Conservation (phyloP, 495 filamentous ascomycete species). For the Barbatosphaeria neglecta region DNA sequence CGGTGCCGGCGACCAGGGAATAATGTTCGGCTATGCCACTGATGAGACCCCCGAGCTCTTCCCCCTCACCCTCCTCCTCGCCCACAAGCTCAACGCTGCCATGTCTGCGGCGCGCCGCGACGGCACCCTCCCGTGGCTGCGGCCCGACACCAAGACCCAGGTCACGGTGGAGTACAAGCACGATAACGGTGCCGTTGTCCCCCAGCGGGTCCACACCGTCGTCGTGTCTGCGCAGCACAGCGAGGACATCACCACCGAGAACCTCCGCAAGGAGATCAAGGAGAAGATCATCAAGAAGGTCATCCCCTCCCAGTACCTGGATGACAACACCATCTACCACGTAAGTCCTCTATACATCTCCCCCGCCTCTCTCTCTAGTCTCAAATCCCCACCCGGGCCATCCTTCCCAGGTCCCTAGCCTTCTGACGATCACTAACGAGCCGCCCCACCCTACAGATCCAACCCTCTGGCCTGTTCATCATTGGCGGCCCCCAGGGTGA, state of each 20-base stretch:
- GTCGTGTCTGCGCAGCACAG: conserved; percentile 94
- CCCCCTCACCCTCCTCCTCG: conserved; percentile 81
- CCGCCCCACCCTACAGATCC: conserved; percentile 49
- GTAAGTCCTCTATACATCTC: too few species aligned
- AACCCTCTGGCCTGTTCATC: conserved; percentile 97
- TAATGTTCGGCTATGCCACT: conserved; percentile 99
- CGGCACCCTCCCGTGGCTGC: conserved; percentile 82
- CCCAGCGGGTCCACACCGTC: conserved; percentile 86
- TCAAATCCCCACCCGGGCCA: not conserved
- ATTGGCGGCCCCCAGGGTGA: conserved; percentile 99
- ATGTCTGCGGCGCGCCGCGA: conserved; percentile 82
- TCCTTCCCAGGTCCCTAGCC: not conserved
- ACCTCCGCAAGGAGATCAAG: conserved; percentile 86
- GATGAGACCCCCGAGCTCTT: conserved; percentile 97
- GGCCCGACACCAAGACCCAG: conserved; percentile 98
- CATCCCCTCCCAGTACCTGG: conserved; percentile 84
- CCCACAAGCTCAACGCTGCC: conserved; percentile 89
- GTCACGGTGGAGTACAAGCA: conserved; percentile 98
- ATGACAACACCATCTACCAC: conserved; percentile 89
- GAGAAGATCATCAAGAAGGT: conserved; percentile 94
- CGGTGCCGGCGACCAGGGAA: conserved; percentile 98
- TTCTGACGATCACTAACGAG: too few species aligned
- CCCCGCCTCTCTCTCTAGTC: not conserved
- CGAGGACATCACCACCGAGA: conserved; percentile 78
- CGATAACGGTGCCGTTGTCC: conserved; percentile 87